Conservation (phyloP, 2,329 filamentous ascomycete genomes). For the Fusarium globosum region DNA sequence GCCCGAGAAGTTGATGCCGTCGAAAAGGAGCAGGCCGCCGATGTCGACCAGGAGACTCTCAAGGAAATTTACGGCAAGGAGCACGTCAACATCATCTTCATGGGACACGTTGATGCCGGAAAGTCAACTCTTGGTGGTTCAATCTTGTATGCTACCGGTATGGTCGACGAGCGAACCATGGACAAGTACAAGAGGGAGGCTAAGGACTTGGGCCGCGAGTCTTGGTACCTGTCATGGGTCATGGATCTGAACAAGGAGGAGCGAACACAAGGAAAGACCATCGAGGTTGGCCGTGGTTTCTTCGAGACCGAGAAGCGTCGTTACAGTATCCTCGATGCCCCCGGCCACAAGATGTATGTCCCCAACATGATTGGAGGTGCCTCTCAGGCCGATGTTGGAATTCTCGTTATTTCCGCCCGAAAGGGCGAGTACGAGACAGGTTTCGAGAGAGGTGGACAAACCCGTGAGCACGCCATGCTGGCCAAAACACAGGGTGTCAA, state of each 20-base stretch:
- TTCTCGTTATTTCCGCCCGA: conserved; percentile 93
- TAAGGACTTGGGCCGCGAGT: conserved; percentile 95
- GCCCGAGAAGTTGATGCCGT: conserved; percentile 83
- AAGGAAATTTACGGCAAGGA: conserved; percentile 97
- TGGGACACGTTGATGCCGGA: conserved; percentile 97
- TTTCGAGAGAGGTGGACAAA: conserved; percentile 96
- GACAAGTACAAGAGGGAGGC: conserved; percentile 98
- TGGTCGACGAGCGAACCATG: conserved; percentile 99
- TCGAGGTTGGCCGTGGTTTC: conserved; percentile 94
- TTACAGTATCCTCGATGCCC: conserved; percentile 97
- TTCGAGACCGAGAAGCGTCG: conserved; percentile 97
- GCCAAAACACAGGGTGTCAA: conserved; percentile 99
- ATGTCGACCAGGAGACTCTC: conserved; percentile 77
- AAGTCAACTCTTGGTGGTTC: conserved; percentile 96
- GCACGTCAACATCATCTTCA: conserved; percentile 94
- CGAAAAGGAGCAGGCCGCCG: conserved; percentile 81
- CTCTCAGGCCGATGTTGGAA: conserved; percentile 91
- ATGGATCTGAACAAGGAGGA: conserved; percentile 98
- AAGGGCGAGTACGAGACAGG: conserved; percentile 99
- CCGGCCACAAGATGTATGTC: conserved; percentile 97
- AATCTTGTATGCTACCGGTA: conserved; percentile 92
- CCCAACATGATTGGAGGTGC: conserved; percentile 98
- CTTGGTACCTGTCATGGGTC: conserved; percentile 99
- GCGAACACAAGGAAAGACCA: conserved; percentile 94
- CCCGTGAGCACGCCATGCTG: conserved; percentile 95